phyloP scores from a whole-genome alignment of 176 grass and related monocot genomes.

The Carex littledalei region DNA sequence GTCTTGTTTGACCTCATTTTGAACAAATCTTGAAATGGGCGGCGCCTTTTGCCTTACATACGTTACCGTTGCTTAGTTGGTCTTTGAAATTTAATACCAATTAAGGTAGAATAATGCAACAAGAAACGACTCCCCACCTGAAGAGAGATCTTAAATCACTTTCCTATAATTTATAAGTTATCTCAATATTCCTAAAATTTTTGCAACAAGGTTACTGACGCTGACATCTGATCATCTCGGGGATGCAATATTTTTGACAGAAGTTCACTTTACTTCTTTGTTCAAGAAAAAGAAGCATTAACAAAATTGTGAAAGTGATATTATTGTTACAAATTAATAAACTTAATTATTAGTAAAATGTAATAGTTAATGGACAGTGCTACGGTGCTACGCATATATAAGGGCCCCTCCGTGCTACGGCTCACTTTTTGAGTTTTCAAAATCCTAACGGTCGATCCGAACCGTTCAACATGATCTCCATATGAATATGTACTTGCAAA shows the following conservation, averaged over 20 bases:
- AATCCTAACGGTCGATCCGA: no score
- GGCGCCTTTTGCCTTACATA: neutral
- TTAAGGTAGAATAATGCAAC: neutral
- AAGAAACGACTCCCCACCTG: neutral
- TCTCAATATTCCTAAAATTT: neutral
- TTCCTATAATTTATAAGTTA: neutral
- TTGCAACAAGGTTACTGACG: neutral
- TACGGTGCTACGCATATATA: no score
- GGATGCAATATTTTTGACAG: neutral
- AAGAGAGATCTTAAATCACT: conserved; percentile 15
- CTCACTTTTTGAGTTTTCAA: no score
- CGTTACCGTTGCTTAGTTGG: neutral
- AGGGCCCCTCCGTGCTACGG: no score
- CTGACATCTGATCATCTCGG: neutral
- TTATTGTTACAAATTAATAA: no score
- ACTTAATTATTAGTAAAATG: no score
- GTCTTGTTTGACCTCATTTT: neutral
- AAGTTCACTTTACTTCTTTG: neutral
- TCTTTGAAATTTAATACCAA: neutral
- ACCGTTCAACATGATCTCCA: no score
- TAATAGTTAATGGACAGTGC: no score
- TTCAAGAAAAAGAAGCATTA: neutral
- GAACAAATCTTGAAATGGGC: neutral
- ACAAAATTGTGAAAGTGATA: neutral
- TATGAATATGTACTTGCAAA: no score